Evolutionary conservation across 257 asterid species (phyloP).

Genomic region (Orobanche coerulescens): DNA sequence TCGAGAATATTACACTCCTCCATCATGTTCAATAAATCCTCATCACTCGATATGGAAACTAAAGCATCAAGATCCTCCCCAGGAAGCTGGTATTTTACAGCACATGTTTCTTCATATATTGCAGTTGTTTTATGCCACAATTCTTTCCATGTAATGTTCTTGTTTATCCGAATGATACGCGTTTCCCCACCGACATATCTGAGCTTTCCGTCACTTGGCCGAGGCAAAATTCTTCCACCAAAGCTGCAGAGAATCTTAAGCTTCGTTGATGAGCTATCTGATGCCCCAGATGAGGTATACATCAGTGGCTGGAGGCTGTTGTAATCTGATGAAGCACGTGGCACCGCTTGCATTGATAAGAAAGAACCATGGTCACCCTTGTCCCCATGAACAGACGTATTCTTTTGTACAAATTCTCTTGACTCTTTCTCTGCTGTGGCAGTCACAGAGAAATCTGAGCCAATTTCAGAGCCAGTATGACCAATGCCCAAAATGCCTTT

Average conservation of each 20-base stretch:
- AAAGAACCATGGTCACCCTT: conserved; percentile 29
- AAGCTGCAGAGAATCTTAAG: conserved; percentile 70
- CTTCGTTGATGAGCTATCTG: conserved; percentile 39
- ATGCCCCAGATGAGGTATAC: conserved; percentile 44
- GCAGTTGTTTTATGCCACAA: conserved; percentile 43
- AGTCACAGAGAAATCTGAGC: conserved; percentile 47
- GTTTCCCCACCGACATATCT: conserved; percentile 88
- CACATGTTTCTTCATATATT: conserved; percentile 41
- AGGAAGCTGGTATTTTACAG: conserved; percentile 70
- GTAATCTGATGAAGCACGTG: conserved; percentile 33
- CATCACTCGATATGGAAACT: conserved; percentile 65
- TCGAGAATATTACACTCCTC: conserved; percentile 56
- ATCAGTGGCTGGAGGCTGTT: conserved; percentile 27
- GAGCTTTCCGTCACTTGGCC: conserved; percentile 81
- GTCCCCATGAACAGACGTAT: conserved; percentile 32
- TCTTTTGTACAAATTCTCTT: conserved; percentile 28
- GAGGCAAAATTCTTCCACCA: conserved; percentile 70
- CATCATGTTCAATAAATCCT: conserved; percentile 81
- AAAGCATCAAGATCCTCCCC: conserved; percentile 83
- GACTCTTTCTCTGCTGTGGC: conserved; percentile 34
- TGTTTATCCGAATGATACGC: conserved; percentile 54
- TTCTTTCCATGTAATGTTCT: conserved; percentile 57
- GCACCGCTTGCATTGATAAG: conserved; percentile 23
- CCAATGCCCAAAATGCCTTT: conserved; percentile 41
- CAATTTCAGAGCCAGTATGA: conserved; percentile 44